phyloP scores from a whole-genome alignment of 108 stramenopile species.

The Fragilaria crotonensis region DNA sequence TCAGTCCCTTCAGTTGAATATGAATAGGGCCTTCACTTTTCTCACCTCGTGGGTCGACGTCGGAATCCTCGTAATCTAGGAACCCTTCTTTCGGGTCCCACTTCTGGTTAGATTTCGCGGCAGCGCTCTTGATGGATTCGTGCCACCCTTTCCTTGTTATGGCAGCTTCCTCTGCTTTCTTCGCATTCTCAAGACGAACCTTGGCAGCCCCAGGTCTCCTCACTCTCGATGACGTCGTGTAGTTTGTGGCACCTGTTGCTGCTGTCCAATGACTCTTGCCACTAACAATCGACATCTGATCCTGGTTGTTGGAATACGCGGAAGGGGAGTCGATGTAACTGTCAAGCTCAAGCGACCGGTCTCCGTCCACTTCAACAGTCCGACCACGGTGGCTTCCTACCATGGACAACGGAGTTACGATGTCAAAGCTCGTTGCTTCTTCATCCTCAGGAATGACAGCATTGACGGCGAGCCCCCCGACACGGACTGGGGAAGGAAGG shows the following conservation, averaged over 20 bases:
- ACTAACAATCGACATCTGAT: constrained; percentile 25
- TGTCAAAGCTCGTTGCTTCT: not conserved
- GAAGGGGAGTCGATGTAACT: constrained; percentile 31
- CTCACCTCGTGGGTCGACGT: constrained; percentile 5
- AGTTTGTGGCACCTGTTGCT: constrained; percentile 17
- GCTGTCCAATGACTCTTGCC: constrained; percentile 36
- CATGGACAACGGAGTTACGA: not conserved
- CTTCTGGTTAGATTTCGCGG: constrained; percentile 33
- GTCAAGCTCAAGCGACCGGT: constrained; percentile 13
- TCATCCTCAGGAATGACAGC: not conserved
- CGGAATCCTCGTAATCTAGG: constrained; percentile 53
- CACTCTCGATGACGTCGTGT: constrained; percentile 28
- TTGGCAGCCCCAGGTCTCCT: constrained; percentile 67
- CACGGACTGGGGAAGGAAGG: not conserved
- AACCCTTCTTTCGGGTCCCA: constrained; percentile 72
- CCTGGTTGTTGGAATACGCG: constrained; percentile 17
- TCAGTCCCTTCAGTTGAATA: constrained; percentile 7
- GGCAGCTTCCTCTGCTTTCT: constrained; percentile 23
- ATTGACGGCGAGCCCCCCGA: not conserved
- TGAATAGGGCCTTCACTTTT: constrained; percentile 15
- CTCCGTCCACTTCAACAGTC: constrained; percentile 9
- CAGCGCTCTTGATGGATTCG: constrained; percentile 57
- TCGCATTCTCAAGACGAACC: constrained; percentile 33
- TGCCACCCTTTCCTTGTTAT: constrained; percentile 51
- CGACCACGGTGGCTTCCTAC: not conserved